phyloP scores from a whole-genome alignment of 2,329 filamentous ascomycete species.

The Beauveria medogensis region DNA sequence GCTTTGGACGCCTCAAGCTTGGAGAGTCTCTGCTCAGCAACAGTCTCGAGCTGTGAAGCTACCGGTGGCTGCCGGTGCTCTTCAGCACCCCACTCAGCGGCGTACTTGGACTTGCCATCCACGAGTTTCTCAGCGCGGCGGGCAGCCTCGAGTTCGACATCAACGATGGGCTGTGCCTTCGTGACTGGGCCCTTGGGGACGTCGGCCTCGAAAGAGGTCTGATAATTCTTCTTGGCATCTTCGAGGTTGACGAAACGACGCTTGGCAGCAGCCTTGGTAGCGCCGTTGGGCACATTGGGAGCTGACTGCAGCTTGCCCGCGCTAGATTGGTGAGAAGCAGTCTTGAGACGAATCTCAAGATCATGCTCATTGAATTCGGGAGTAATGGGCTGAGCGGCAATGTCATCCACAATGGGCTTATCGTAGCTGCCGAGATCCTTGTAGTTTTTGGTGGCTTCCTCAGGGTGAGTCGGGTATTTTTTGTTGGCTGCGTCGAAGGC shows the following conservation, averaged over 20 bases:
- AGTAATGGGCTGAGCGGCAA: not conserved
- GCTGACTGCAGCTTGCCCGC: not conserved
- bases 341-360: not conserved
- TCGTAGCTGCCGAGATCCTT: constrained; percentile 19
- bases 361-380: constrained; percentile 2
- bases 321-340: constrained; percentile 4
- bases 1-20: constrained; percentile 10
- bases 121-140: constrained; percentile 5
- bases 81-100: constrained; percentile 6
- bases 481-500: constrained; percentile 21
- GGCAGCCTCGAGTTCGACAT: constrained; percentile 1
- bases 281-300: not conserved
- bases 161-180: not conserved
- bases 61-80: constrained; percentile 2
- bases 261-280: constrained; percentile 1
- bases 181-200: not conserved
- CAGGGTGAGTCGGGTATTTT: constrained; percentile 23
- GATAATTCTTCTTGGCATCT: constrained; percentile 9
- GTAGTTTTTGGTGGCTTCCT: constrained; percentile 21
- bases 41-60: constrained; percentile 1
- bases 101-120: constrained; percentile 6
- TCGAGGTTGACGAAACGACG: constrained; percentile 7
- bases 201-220: constrained; percentile 3
- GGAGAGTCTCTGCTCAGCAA: not conserved
- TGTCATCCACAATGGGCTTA: constrained; percentile 17